Base-by-base conservation (phyloP, 2,329 filamentous ascomycete species). In the Talaromyces sp. region DNA sequence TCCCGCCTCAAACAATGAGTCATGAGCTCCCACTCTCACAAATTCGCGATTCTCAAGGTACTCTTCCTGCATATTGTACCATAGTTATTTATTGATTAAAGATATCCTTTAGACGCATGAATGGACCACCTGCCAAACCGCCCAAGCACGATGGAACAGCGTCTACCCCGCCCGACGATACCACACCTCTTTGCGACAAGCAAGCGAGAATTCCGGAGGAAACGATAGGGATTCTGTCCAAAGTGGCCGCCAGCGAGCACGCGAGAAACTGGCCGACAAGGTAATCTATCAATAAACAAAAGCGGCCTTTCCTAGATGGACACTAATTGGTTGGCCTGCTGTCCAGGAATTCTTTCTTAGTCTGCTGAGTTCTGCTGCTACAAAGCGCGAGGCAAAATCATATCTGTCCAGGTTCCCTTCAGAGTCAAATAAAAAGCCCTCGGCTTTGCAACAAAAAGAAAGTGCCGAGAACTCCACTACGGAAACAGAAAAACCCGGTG, bases 371-470 rank as follows among this genome's bases (percentile, higher is more conserved):
- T 92, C 93, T 18, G 92, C 92, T 10, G 90, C 93, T 5, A 97
- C 94, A 0, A 96, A 93, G 76, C 87, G 95, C 69, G 95, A 99
- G 78, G 92, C 93, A 55, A 93, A 90, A 75, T 88, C 91, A 42
- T 99, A 97, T 72, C 83, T 99, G 16, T 89, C 95, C 68, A 93
- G 92, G 64, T 96, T 97, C 73, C 88, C 86, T 56, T 77, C 78
- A 8, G 73, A 67, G 74, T 70, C 65, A 74, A 66, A 56, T 69
- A 69, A 23, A 68, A 65, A 68, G 65, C 70, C 67, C 68, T 73
- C 74, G 70, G 68, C 62, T 70, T 66, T 57, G 63, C 67, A 71
- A 63, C 65, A 70, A 61, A 68, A 65, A 65, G 60, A 59, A 60
- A 63, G 69, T 67, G 61, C 61, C 55, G 70, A 61, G 66, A 72